Evolutionary conservation across 2,329 filamentous ascomycete species (phyloP).

Genomic region (Emergomyces pasteurianus): DNA sequence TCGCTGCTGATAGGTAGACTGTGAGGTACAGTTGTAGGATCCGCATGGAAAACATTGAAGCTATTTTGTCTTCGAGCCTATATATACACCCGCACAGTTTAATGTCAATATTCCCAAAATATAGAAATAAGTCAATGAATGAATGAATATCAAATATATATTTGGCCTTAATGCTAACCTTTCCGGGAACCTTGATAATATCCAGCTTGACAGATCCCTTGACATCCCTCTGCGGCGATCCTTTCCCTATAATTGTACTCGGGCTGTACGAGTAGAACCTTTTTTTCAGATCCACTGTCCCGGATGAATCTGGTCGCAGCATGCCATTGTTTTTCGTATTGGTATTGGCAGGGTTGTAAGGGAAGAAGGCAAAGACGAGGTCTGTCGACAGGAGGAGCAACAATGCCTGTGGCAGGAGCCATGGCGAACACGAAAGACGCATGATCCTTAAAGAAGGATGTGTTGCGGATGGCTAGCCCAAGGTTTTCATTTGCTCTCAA

Average conservation of each 20-base stretch:
- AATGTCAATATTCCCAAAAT: constrained; percentile 3
- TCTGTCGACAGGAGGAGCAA: constrained; percentile 6
- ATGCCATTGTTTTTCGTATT: background rate
- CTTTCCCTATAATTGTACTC: constrained; percentile 4
- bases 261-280: constrained; percentile 12
- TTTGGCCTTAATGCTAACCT: constrained; percentile 7
- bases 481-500: background rate
- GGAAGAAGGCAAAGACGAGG: constrained; percentile 5
- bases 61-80: constrained; percentile 35
- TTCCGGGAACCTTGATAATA: constrained; percentile 24
- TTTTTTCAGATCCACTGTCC: background rate
- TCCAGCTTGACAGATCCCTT: constrained; percentile 21
- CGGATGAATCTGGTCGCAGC: background rate
- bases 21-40: constrained; percentile 30
- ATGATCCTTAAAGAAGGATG: constrained; percentile 17
- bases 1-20: constrained; percentile 43
- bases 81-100: constrained; percentile 8
- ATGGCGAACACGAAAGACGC: constrained; percentile 26
- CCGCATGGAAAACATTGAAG: constrained; percentile 34
- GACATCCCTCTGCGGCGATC: constrained; percentile 12
- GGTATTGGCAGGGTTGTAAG: background rate
- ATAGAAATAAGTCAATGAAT: background rate
- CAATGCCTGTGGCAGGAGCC: constrained; percentile 14
- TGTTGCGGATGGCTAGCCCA: background rate
- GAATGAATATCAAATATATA: background rate